Conservation (phyloP, 352 stramenopile species). For the Stramenopiles sp. region DNA sequence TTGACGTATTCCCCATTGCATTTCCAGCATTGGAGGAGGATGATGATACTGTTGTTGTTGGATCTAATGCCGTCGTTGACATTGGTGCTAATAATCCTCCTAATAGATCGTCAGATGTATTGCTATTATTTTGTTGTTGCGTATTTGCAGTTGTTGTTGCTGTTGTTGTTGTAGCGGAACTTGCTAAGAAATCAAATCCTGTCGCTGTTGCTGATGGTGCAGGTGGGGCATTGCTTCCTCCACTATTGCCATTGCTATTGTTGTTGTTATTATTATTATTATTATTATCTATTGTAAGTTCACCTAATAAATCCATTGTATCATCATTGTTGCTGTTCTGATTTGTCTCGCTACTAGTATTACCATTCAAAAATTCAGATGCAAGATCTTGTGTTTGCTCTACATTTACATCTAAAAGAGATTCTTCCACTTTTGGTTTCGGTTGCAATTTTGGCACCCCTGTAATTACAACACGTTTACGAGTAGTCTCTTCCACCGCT, state of each 20-base stretch:
- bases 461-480: neutral
- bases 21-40: too few relatives aligned
- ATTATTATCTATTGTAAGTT: neutral
- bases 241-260: too few relatives aligned
- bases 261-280: too few relatives aligned
- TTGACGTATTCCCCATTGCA: too few relatives aligned
- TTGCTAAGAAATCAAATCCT: neutral
- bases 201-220: neutral
- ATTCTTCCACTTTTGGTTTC: neutral
- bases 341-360: neutral
- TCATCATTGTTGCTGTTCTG: neutral
- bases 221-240: neutral
- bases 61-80: too few relatives aligned
- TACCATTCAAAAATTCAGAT: neutral
- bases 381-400: neutral
- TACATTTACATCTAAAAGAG: neutral
- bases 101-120: neutral
- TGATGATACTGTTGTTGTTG: too few relatives aligned
- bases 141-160: too few relatives aligned
- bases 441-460: neutral
- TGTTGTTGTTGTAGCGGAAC: too few relatives aligned
- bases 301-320: neutral
- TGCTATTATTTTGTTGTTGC: too few relatives aligned
- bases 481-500: neutral
- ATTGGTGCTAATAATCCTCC: neutral